Base-by-base conservation (phyloP, 2,329 filamentous ascomycete species). In the Phialemonium atrogriseum region DNA sequence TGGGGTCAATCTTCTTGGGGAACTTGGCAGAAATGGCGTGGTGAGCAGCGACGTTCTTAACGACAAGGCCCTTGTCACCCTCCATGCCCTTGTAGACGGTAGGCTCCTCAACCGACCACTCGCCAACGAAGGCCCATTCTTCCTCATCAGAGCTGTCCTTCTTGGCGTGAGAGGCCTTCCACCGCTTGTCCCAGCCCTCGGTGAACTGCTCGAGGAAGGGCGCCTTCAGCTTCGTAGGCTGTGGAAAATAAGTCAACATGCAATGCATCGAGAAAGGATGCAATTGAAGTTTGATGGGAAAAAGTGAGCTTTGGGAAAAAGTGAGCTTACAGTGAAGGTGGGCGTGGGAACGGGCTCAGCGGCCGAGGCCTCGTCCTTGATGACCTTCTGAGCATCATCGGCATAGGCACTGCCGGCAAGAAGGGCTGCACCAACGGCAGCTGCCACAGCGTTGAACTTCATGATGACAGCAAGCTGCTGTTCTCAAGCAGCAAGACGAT, bases 21-120 rank as follows among this genome's bases (percentile, higher is more conserved):
- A 98, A 96, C 66, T 96, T 96, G 67, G 91, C 86, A 30, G 91
- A 98, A 62, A 98, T 98, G 69, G 91, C 91, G 66, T 98, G 91
- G 68, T 98, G 91, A 50, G 91, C 91, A 46, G 91, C 91, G 45
- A 84, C 75, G 69, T 96, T 94, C 81, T 98, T 98, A 63, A 96
- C 77, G 42, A 98, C 89, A 49, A 98, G 78, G 62, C 89, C 91
- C 70, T 93, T 93, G 66, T 96, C 89, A 43, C 85, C 87, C 51
- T 87, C 80, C 49, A 95, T 91, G 50, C 87, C 91, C 70, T 91
- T 93, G 62, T 84, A 81, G 52, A 91, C 77, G 40, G 67, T 66
- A 33, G 91, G 91, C 74, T 96, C 91, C 70, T 98, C 91, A 40
- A 95, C 91, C 30, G 86, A 66, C 91, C 91, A 98, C 62, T 87